These are phyloP conservation scores for Euphorbia lathyris DNA, from an alignment of 345 rosid genomes.

Conservation along the genomic window DNA sequence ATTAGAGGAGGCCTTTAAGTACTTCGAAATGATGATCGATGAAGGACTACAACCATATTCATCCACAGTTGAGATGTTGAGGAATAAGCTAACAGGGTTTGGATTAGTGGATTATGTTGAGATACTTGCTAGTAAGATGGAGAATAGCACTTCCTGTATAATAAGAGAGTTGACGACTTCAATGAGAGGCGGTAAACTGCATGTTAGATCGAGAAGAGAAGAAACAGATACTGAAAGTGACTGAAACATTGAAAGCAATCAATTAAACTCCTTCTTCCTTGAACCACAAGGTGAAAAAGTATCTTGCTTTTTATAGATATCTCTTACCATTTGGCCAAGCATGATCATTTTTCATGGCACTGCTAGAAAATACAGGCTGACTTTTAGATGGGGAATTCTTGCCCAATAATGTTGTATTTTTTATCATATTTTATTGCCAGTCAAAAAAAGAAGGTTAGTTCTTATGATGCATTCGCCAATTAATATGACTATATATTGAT, in stretches of 20 bases:
- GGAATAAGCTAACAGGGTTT: conserved; percentile 54
- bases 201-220: conserved; percentile 20
- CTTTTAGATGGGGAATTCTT: not conserved
- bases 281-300: not conserved
- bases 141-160: conserved; percentile 54
- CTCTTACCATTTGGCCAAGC: not conserved
- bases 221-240: conserved; percentile 24
- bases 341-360: not conserved
- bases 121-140: conserved; percentile 75
- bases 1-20: conserved; percentile 72
- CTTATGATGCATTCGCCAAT: not conserved
- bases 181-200: conserved; percentile 50
- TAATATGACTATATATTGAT: not conserved
- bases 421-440: conserved; percentile 71
- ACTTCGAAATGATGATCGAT: conserved; percentile 91
- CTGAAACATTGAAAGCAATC: not conserved
- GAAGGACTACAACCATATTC: conserved; percentile 84
- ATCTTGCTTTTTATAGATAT: not conserved
- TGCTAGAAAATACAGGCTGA: not conserved
- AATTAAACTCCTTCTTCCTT: not conserved
- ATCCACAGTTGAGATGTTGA: conserved; percentile 67
- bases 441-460: conserved; percentile 69
- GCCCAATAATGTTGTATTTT: not conserved
- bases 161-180: conserved; percentile 59
- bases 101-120: conserved; percentile 59